These are phyloP conservation scores for Pyrenophora teres DNA, from an alignment of 2,329 filamentous ascomycete genomes.

Conservation along the genomic window DNA sequence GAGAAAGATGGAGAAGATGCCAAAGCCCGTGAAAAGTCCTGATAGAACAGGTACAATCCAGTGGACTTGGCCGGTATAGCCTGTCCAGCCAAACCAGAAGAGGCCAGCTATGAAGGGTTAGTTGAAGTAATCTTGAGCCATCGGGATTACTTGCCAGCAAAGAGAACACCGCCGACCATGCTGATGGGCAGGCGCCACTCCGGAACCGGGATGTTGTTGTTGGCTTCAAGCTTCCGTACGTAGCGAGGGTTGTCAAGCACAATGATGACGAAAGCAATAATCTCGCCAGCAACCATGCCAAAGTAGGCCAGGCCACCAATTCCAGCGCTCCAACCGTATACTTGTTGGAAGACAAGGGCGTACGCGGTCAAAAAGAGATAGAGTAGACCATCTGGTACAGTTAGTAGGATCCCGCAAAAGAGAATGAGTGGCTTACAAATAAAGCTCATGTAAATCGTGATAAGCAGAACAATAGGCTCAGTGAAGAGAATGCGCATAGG, in stretches of 20 bases:
- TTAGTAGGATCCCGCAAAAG: conserved; percentile 1
- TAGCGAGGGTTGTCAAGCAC: conserved; percentile 69
- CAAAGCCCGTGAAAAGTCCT: conserved; percentile 62
- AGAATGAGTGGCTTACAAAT: conserved; percentile 33
- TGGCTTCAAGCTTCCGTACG: conserved; percentile 52
- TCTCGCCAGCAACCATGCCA: conserved; percentile 76
- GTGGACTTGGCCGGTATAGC: conserved; percentile 50
- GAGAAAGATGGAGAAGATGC: conserved; percentile 63
- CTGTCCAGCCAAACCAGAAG: conserved; percentile 50
- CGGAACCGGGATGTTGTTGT: conserved; percentile 58
- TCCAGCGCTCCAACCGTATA: conserved; percentile 73
- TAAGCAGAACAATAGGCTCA: conserved; percentile 55
- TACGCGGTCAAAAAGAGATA: conserved; percentile 85
- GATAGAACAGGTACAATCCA: conserved; percentile 50
- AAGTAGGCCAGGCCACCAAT: conserved; percentile 80
- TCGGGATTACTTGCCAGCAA: conserved; percentile 20
- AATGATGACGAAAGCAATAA: conserved; percentile 69
- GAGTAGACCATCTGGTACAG: conserved; percentile 69
- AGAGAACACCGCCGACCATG: conserved; percentile 58
- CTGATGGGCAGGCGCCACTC: conserved; percentile 63
- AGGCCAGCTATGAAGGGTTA: conserved; percentile 27
- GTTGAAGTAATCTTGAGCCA: neutral
- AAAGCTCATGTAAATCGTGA: conserved; percentile 54
- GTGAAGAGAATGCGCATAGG: conserved; percentile 56
- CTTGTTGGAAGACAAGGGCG: conserved; percentile 73